Percentiles rank a stretch among this genome's conserved stretches.
These are phyloP conservation scores for Dryas integrifolia DNA, from an alignment of 331 rosid species.

Conservation along the genomic window DNA sequence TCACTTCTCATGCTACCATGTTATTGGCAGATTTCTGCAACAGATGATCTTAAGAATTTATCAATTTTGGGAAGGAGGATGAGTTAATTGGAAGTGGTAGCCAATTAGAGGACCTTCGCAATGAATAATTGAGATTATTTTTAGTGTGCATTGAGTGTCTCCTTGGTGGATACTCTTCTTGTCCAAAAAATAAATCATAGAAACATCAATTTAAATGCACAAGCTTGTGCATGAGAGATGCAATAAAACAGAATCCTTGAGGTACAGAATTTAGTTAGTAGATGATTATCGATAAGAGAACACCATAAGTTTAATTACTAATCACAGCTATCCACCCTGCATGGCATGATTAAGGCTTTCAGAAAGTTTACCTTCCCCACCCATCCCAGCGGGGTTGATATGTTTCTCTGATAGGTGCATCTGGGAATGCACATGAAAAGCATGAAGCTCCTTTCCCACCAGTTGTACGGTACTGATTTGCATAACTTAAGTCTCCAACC, in stretches of 20 bases:
- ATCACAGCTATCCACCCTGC: neutral
- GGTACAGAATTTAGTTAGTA: neutral
- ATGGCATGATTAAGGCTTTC: too few relatives aligned
- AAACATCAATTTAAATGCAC: too few relatives aligned
- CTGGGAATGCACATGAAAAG: slow-evolving; percentile 77
- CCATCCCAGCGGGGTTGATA: slow-evolving; percentile 97
- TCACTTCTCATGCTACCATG: neutral
- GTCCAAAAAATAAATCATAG: too few relatives aligned
- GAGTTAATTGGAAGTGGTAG: too few relatives aligned
- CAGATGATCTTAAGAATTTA: neutral
- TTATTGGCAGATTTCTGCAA: neutral
- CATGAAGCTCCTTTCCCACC: slow-evolving; percentile 90
- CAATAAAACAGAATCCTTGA: too few relatives aligned
- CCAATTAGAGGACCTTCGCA: too few relatives aligned
- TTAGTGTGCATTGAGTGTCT: too few relatives aligned
- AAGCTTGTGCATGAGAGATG: neutral
- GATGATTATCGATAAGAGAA: neutral
- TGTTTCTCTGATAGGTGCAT: slow-evolving; percentile 84
- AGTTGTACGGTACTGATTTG: slow-evolving; percentile 80
- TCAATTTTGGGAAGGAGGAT: too few relatives aligned
- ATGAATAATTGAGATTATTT: too few relatives aligned
- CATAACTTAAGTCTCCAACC: slow-evolving; percentile 76
- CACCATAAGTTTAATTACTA: neutral
- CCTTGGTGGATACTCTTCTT: too few relatives aligned
- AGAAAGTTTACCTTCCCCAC: slow-evolving; percentile 81